Evolutionary conservation across 306 rosid genomes (phyloP), one percentile per base, ranked within the genome.

Genomic region (Morella rubra): DNA sequence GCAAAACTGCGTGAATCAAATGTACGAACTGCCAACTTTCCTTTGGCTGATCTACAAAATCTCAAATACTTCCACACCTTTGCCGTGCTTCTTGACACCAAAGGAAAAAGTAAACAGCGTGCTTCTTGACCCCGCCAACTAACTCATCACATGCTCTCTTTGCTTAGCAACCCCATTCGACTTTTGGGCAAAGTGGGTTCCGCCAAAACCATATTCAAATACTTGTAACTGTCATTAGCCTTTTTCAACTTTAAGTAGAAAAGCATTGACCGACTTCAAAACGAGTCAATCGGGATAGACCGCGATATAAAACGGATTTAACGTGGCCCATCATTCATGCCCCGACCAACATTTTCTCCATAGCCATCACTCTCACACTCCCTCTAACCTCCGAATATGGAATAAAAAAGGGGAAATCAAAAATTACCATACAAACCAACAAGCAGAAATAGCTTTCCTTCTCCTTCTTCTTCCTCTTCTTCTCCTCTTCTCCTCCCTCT

Each of bases 371-470:
- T 22, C 56, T 52, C 52, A 49, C 53, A 7, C 53, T 49, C 14
- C 12, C 53, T 12, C 14, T 12, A 8, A 4, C 18, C 15, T 52
- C n/a, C 56, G 15, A 52, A 52, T 52, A 16, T 3, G n/a, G 15
- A 15, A 52, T 52, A 52, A 82, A 14, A 15, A 20, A 24, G 44
- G 13, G 13, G 13, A 8, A 47, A 8, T 47, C 15, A 47, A 4
- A 47, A 47, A 47, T 47, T 47, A 14, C 52, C 52, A 24, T 13
- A 8, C 13, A 44, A 32, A 49, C 49, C 41, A n/a, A 56, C 52
- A 72, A 37, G 12, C 49, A 76, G 80, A 47, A 69, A 84, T 84
- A 60, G 82, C 87, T 76, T 22, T 59, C 70, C 68, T 73, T 50
- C 41, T 84, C 2, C 51, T 78, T 18, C 47, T 76, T 65, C 76